Base-by-base conservation (phyloP, 768 basidiomycete species). In the Lactarius quietus region DNA sequence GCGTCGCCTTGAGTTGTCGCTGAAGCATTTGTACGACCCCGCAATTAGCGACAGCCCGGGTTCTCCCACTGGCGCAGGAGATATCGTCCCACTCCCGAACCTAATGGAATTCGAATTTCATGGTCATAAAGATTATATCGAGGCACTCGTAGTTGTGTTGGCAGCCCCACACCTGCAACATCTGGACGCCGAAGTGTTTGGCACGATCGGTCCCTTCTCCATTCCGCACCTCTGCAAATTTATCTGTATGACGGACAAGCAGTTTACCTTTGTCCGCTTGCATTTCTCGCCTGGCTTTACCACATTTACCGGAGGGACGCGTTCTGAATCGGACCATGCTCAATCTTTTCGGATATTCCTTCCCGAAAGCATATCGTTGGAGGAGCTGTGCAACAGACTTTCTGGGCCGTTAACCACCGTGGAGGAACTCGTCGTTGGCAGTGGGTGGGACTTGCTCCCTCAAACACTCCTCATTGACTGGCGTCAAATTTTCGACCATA, bases 201-300 rank as follows among this genome's bases (percentile, higher is more conserved):
- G 20, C 9, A 3, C 0, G 41, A n/a, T 3, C 1, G 0, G n/a
- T n/a, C 20, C 20, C 20, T 43, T 43, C 41, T 20, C 9, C n/a
- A 43, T 43, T 43, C 41, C 7, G 18, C 41, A 31, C 33, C 15
- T 65, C 35, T 3, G 39, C 26, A n/a, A 35, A 31, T 48, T 65
- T 38, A 35, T 60, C 20, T 6, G 10, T 23, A 53, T 36, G 3
- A n/a, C 59, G 14, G 23, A 45, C 1, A 28, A 6, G 28, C 31
- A 17, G 4, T 41, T 15, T 28, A 3, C 6, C 23, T 1, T 8
- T 2, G n/a, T 29, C 7, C 29, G 26, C 14, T 17, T 59, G 29
- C 1, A 6, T 29, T 15, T 18, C 7, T 3, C 10, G 15, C 0
- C 0, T 6, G 0, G 0, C n/a, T 12, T 0, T 6, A 18, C 31